Base-by-base conservation (phyloP, 306 rosid genomes). In the Lathyrus aphaca region DNA sequence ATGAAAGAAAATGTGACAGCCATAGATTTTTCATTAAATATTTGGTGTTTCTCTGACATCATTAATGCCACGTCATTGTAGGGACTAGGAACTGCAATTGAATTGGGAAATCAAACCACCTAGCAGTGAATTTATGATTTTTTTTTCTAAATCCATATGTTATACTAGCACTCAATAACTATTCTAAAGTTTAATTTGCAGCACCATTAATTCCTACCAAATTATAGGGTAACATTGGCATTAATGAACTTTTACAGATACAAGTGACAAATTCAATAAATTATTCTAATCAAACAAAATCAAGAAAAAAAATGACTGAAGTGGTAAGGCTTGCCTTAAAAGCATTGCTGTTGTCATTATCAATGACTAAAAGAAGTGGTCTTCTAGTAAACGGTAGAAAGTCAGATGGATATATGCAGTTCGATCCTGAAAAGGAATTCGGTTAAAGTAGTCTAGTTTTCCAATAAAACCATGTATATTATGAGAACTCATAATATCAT, bases 341-440 rank as follows among this genome's bases (percentile, higher is more conserved):
- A 77, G 92, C 92, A 68, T 84, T 86, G 84, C 93, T 90, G 83
- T 67, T 75, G 63, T 87, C 92, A 63, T 84, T 84, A 69, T 94
- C 98, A 76, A 94, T 84, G 72, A 94, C 84, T 75, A 94, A 71
- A 77, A 90, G 82, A 75, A 90, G 88, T 43, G 97, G 98, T 55
- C 94, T 90, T 85, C 98, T 87, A 48, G 98, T 94, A 80, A 94
- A 94, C 9, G 98, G 96, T 70, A 88, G 66, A 50, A 94, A 74
- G 81, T 94, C 98, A 61, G 89, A 76, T 13, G 97, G 97, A 77
- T 87, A 88, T 65, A 94, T 77, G 82, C 86, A 88, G 74, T 81
- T 94, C 74, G 85, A 40, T 50, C 98, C 98, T 94, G 96, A 49
- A 84, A 86, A 75, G 19, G 45, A 38, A 17, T 69, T 62, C 40